Evolutionary conservation across 257 asterid species (phyloP), one percentile per base, ranked within the genome.

Genomic region (Solanum arcanum): DNA sequence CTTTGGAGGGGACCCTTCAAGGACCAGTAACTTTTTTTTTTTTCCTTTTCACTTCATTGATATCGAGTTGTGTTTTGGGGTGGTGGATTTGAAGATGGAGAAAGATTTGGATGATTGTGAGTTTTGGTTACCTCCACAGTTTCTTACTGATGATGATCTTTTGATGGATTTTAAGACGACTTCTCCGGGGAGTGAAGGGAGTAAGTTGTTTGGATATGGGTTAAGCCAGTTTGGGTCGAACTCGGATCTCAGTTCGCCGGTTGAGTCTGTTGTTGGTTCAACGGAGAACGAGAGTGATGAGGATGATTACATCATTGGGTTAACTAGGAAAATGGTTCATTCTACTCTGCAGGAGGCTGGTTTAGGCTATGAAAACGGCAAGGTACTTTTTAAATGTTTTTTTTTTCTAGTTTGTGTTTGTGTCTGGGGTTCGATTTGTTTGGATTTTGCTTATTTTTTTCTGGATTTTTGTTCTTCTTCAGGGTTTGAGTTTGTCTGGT

Each of bases 251-350:
- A 91, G 96, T 87, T 96, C 98, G 0, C 96, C 94, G 2, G 95
- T 90, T 69, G 98, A 94, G 89, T 94, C 96, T 1, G 89, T 91
- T 0, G 41, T 88, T 56, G 92, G 98, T 35, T 92, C 97, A 0
- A 90, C 91, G 1, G 98, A 92, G 84, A 91, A 96, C 0, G 99
- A 93, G 86, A 92, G 96, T 83, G 99, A 94, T 44, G 98, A 95
- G 23, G 98, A 95, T 25, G 98, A 94, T 9, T 92, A 75, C 29
- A n/a, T 93, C 46, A 56, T 92, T 59, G 95, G 91, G 83, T 87
- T 95, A 49, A 87, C 95, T 20, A 90, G 90, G 14, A 89, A 89
- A 81, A 44, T 93, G 25, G 89, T 89, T 52, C 74, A 66, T 64
- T 83, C 94, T 15, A 89, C 96, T 62, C 52, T 95, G 16, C 86